Evolutionary conservation across 306 rosid species (phyloP), one percentile per base, ranked within the genome.

Genomic region (Castanea mollissima): DNA sequence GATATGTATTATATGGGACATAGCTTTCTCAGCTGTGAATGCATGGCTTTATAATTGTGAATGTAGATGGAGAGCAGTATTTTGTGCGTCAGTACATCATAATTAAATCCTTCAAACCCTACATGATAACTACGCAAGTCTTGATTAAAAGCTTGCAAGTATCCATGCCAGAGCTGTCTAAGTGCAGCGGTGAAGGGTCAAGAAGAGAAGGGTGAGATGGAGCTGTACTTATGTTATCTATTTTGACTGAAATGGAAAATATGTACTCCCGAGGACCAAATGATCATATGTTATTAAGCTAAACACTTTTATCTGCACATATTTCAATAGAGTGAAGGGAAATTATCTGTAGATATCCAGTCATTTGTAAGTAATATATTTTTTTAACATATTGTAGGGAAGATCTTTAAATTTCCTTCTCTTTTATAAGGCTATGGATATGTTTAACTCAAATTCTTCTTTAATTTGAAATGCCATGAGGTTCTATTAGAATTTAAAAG

Each of bases 121-220:
- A 6, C 46, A 31, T 31, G 32, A n/a, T 27, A 62, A 3, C 2
- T 12, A 13, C 2, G 16, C 4, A 3, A 49, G 54, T 49, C 54
- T 49, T 35, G 41, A 35, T 35, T 19, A 5, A 19, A 13, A 27
- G 18, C 18, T 7, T 65, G 19, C 49, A 34, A 18, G 23, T 32
- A 65, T 32, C 44, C 71, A 18, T 65, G 49, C 23, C 46, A 32
- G 34, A 65, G 71, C 49, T 32, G 46, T 65, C 16, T 23, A 7
- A 65, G 23, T 32, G 49, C n/a, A 65, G 23, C 3, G 49, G n/a
- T 65, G 8, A 7, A 32, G 46, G 5, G 49, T 31, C 71, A 65
- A 65, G 69, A 65, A 65, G 71, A 65, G 69, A 65, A 65, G 71
- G 23, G 25, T 65, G 44, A 65, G 23, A 65, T 65, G 44, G 6